Base-by-base conservation (phyloP, 2,329 filamentous ascomycete species). In the Fusarium veterinarium region DNA sequence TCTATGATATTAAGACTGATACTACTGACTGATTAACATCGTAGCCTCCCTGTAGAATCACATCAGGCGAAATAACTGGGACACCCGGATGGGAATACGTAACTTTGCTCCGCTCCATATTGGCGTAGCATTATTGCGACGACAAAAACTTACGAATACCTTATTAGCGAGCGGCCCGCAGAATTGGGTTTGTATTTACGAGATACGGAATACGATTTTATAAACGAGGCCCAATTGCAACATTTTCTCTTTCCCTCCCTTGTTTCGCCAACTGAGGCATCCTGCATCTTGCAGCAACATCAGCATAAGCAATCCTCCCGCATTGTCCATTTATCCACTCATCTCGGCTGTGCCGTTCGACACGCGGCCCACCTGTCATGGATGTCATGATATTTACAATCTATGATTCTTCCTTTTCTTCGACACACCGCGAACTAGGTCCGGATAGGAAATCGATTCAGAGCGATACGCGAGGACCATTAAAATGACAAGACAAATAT, bases 371-470 rank as follows among this genome's bases (percentile, higher is more conserved):
- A 40, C 14, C 56, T 40, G 45, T 20, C 33, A 25, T 40, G 28
- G 46, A 13, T 49, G 16, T 13, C 37, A 31, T n/a, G 44, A 59
- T 52, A 37, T 40, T 51, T 9, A 23, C n/a, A 30, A 35, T 67
- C 63, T 62, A 62, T 68, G 64, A 68, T 67, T 37, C 63, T 67
- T 68, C 46, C 64, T 68, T 63, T 67, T 60, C 31, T n/a, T 38
- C 14, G 10, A 41, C 25, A 17, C 17, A 10, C 23, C 14, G 10
- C 13, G 49, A 44, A n/a, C 53, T 30, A 46, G 33, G 11, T 48
- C 31, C 30, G 25, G 41, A 35, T 30, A 57, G 35, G 41, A 28
- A 57, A 49, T 20, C 55, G 30, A 57, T 33, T 57, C 41, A 37
- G 45, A 42, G 19, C 37, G 48, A 60, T 60, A 60, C 37, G 58